Conservation (phyloP, 306 rosid genomes). For the Quercus robur region DNA sequence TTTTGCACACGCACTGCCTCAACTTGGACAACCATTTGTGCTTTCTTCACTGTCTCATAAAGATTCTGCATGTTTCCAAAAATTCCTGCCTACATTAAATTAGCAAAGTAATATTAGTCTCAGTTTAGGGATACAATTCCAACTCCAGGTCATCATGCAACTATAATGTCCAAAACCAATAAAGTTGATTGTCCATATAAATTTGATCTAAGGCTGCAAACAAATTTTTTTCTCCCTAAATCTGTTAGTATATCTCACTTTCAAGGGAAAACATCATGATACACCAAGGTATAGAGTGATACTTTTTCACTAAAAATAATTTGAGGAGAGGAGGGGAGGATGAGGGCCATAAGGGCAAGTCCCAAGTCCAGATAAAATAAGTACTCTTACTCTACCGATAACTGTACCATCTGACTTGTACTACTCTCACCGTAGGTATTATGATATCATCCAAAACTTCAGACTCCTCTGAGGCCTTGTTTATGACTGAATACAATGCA, state of each 20-base stretch:
- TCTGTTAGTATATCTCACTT: neutral
- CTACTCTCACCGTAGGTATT: neutral
- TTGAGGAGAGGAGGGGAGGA: neutral
- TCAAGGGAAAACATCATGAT: neutral
- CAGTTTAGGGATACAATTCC: neutral
- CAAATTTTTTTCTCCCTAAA: neutral
- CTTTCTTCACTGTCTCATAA: slow-evolving; percentile 77
- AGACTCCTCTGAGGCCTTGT: neutral
- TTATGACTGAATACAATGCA: neutral
- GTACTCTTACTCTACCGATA: neutral
- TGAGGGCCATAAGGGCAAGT: neutral
- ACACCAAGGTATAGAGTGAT: neutral
- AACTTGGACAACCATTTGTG: slow-evolving; percentile 83
- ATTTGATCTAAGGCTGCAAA: neutral
- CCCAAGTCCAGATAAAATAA: neutral
- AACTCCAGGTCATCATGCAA: neutral
- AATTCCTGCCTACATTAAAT: slow-evolving; percentile 61
- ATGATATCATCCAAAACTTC: neutral
- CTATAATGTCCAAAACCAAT: neutral
- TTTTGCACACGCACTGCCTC: slow-evolving; percentile 87
- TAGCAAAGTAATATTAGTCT: slow-evolving; percentile 18
- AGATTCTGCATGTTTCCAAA: slow-evolving; percentile 81
- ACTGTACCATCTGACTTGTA: neutral
- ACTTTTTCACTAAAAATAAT: neutral
- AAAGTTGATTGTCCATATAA: neutral